phyloP scores from a whole-genome alignment of 1,284 basidiomycete species.

The Cryptococcus sp. region DNA sequence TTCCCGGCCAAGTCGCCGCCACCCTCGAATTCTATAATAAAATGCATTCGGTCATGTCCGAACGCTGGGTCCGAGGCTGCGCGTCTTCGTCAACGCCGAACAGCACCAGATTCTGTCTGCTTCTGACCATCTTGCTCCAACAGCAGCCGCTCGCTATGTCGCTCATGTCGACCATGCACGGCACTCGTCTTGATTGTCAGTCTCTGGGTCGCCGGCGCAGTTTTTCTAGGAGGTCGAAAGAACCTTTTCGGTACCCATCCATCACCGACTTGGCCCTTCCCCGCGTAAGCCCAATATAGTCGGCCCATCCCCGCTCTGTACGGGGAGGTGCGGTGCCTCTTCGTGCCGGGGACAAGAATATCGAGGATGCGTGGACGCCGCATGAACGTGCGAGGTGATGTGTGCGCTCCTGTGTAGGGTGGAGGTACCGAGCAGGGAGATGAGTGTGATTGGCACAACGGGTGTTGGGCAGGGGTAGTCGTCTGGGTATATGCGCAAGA shows the following conservation, averaged over 20 bases:
- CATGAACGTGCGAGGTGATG: background rate
- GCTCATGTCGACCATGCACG: too few species aligned
- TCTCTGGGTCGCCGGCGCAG: too few species aligned
- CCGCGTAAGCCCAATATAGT: background rate
- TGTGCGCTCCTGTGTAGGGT: constrained; percentile 1
- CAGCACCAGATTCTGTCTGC: background rate
- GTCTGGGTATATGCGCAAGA: background rate
- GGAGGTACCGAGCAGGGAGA: background rate
- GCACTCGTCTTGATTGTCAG: too few species aligned
- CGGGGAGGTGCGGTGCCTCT: background rate
- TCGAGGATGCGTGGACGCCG: constrained; percentile 1
- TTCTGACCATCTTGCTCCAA: background rate
- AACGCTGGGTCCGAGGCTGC: constrained; percentile 5
- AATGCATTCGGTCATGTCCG: background rate
- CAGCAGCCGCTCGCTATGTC: background rate
- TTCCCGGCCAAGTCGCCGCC: too few species aligned
- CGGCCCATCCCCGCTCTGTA: background rate
- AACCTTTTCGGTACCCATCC: constrained; percentile 2
- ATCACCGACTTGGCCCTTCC: constrained; percentile 6
- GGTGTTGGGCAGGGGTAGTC: constrained; percentile 6
- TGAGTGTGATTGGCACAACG: constrained; percentile 2
- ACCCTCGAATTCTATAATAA: background rate
- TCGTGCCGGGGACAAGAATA: background rate
- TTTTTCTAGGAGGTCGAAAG: too few species aligned
- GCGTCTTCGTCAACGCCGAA: background rate